phyloP scores from a whole-genome alignment of 495 filamentous ascomycete species.

The Daldinia caldariorum region DNA sequence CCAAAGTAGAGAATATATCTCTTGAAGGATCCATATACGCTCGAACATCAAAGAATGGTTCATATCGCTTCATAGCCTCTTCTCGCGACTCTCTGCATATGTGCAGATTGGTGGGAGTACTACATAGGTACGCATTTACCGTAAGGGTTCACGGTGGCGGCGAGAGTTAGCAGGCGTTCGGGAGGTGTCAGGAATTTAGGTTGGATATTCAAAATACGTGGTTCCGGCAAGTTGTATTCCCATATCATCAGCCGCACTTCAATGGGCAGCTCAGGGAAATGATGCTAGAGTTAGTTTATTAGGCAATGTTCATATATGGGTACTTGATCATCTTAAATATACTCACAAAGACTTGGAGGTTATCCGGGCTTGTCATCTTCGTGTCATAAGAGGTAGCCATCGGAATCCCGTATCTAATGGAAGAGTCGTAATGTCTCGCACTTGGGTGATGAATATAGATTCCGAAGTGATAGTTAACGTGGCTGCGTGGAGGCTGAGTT shows the following conservation, averaged over 20 bases:
- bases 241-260: constrained; percentile 48
- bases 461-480: neutral
- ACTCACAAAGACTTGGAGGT: constrained; percentile 15
- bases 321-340: neutral
- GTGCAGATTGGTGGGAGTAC: constrained; percentile 43
- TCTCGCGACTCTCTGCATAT: constrained; percentile 43
- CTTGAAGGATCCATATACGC: constrained; percentile 36
- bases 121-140: constrained; percentile 32
- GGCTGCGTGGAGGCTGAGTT: neutral
- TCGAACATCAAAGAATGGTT: constrained; percentile 33
- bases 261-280: constrained; percentile 39
- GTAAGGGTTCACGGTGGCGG: neutral
- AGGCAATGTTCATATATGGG: constrained; percentile 1
- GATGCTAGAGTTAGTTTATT: constrained; percentile 25
- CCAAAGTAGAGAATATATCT: constrained; percentile 48
- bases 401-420: neutral
- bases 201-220: constrained; percentile 16
- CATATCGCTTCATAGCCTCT: constrained; percentile 39
- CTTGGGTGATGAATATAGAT: neutral
- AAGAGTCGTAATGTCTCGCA: neutral
- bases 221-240: constrained; percentile 38
- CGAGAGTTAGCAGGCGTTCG: no score
- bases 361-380: neutral
- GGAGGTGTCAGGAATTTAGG: no score
- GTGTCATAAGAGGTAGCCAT: constrained; percentile 17